Evolutionary conservation across 306 rosid species (phyloP).

Genomic region (Dalbergia oliveri): DNA sequence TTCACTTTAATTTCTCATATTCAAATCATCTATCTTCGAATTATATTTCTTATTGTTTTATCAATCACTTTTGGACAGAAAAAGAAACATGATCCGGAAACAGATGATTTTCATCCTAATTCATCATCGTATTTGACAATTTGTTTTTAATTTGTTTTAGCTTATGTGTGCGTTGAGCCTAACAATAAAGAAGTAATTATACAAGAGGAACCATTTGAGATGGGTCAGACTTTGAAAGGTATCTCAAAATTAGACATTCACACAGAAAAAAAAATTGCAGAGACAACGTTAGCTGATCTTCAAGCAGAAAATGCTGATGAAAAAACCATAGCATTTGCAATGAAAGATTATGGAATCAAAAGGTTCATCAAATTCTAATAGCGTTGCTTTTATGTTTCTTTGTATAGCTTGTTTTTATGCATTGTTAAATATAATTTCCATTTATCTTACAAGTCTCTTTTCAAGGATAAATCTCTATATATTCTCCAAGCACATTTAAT

Average conservation of each 20-base stretch:
- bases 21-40: too few relatives aligned
- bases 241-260: constrained; percentile 38
- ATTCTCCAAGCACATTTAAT: too few relatives aligned
- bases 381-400: neutral
- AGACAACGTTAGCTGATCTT: constrained; percentile 31
- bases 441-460: too few relatives aligned
- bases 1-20: too few relatives aligned
- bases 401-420: too few relatives aligned
- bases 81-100: too few relatives aligned
- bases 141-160: constrained; percentile 31
- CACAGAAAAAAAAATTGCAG: constrained; percentile 14
- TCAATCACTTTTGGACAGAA: too few relatives aligned
- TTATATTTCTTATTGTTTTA: too few relatives aligned
- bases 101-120: too few relatives aligned
- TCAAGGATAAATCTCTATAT: too few relatives aligned
- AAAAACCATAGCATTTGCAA: constrained; percentile 7
- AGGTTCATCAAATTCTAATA: constrained; percentile 42
- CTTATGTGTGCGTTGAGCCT: constrained; percentile 56
- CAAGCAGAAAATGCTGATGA: constrained; percentile 22
- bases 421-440: too few relatives aligned
- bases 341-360: constrained; percentile 55
- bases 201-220: constrained; percentile 44
- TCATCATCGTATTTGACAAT: too few relatives aligned
- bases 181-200: neutral
- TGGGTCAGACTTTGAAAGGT: constrained; percentile 37